Percentiles rank a stretch among this genome's conserved stretches.
These are phyloP conservation scores for Gossypium stocksii DNA, from an alignment of 345 rosid genomes.

Conservation along the genomic window DNA sequence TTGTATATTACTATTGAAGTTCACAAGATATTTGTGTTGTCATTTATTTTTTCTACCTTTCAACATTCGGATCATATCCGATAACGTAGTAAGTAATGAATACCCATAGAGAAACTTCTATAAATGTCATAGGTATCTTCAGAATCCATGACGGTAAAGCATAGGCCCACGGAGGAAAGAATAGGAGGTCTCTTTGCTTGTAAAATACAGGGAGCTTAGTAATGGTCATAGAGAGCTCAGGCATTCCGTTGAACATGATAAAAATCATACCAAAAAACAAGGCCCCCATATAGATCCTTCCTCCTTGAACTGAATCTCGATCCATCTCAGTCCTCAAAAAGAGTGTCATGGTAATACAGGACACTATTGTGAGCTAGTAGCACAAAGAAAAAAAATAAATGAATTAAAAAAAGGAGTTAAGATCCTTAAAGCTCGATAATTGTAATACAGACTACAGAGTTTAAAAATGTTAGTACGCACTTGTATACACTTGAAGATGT, in stretches of 20 bases:
- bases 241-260: constrained; percentile 63
- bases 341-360: constrained; percentile 39
- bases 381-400: background rate
- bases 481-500: constrained; percentile 59
- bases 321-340: constrained; percentile 61
- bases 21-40: background rate
- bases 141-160: constrained; percentile 78
- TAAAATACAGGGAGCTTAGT: constrained; percentile 78
- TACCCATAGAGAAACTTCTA: constrained; percentile 64
- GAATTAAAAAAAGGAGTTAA: background rate
- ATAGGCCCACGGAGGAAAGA: constrained; percentile 80
- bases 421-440: background rate
- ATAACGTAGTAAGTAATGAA: constrained; percentile 61
- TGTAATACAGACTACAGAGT: background rate
- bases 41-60: constrained; percentile 40
- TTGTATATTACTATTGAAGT: background rate
- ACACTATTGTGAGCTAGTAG: constrained; percentile 35
- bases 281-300: constrained; percentile 54
- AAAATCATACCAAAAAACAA: constrained; percentile 46
- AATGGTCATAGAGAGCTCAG: constrained; percentile 74
- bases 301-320: constrained; percentile 35
- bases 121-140: constrained; percentile 57
- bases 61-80: constrained; percentile 66
- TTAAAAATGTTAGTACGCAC: constrained; percentile 31
- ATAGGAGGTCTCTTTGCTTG: constrained; percentile 73